A percentile compares a stretch with the other conserved stretches of the same genome.
Conservation (phyloP, 2,329 filamentous ascomycete species). For the Albophoma yamanashiensis region DNA sequence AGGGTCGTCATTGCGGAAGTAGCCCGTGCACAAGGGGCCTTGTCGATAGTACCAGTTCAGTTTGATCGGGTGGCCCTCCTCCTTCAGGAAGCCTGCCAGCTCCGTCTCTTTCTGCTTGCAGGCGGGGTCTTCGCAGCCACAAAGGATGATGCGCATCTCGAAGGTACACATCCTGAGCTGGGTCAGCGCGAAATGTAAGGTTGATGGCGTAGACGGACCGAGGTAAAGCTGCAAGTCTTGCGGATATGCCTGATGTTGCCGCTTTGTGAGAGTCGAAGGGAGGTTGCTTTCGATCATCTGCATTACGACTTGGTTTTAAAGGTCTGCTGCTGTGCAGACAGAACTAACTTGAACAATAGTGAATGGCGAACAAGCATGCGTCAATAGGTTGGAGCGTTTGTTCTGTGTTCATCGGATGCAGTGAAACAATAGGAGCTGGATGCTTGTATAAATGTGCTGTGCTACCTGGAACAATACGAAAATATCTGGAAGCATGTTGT, state of each 20-base stretch:
- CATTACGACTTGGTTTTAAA: neutral
- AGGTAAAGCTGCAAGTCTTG: neutral
- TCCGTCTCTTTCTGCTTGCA: conserved; percentile 2
- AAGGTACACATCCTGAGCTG: conserved; percentile 3
- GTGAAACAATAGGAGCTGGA: neutral
- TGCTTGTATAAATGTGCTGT: neutral
- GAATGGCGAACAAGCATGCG: neutral
- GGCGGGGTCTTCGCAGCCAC: conserved; percentile 1
- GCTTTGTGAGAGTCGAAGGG: neutral
- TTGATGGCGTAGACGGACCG: neutral
- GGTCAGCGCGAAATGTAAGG: too few species aligned
- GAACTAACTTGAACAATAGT: neutral
- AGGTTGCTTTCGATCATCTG: neutral
- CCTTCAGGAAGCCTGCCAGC: neutral
- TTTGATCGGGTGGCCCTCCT: neutral
- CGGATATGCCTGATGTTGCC: too few species aligned
- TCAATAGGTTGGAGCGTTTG: neutral
- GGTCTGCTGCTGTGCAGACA: neutral
- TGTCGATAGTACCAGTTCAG: conserved; percentile 1
- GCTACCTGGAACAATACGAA: neutral
- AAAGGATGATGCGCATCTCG: conserved; percentile 1
- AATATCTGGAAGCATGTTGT: neutral
- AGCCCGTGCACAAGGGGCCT: neutral
- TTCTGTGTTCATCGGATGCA: neutral
- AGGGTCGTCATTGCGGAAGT: conserved; percentile 3